Evolutionary conservation across 2,329 filamentous ascomycete species (phyloP), one percentile per base, ranked within the genome.

Genomic region (Paecilomyces dactylethromorphus): DNA sequence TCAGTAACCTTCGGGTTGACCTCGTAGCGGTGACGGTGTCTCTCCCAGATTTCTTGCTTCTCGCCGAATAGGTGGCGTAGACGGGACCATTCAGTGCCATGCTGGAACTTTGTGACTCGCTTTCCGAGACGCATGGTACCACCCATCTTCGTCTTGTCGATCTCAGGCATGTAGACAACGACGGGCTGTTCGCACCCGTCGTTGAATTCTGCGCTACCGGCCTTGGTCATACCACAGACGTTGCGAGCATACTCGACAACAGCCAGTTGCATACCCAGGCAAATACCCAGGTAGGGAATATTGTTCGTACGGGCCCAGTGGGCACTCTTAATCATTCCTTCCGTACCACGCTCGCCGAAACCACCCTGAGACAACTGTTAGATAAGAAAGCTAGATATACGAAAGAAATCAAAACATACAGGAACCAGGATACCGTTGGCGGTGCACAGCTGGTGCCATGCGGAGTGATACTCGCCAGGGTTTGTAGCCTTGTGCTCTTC

Each of bases 151-250:
- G 81, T 82, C 70, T 87, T 85, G 75, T 89, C 84, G 65, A 89
- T 84, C 73, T 97, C 93, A 1, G 93, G 93, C 94, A 97, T 99
- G 77, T 89, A 93, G 65, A 97, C 84, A 65, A 99, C 86, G 29
- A 90, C 84, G 26, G 84, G 85, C 69, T 71, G 59, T 10, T 75
- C 72, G 10, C 39, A 45, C 7, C 39, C 39, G n/a, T 45, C 39
- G n/a, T 45, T 18, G 63, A 87, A 81, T 64, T 87, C 85, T 57
- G 79, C 79, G 5, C 80, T 84, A 3, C 79, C 80, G 0, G 84
- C 84, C 51, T 79, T 75, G 3, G 76, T 73, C 62, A 92, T 81
- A 29, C 84, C 84, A 75, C 86, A 89, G 1, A 93, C 79, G 64
- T 91, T 87, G 50, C 92, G 86, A 1, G 92, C 91, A 66, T 86